Evolutionary conservation across 495 filamentous ascomycete species (phyloP), one percentile per base, ranked within the genome.

Genomic region (Hypoxylon fragiforme): DNA sequence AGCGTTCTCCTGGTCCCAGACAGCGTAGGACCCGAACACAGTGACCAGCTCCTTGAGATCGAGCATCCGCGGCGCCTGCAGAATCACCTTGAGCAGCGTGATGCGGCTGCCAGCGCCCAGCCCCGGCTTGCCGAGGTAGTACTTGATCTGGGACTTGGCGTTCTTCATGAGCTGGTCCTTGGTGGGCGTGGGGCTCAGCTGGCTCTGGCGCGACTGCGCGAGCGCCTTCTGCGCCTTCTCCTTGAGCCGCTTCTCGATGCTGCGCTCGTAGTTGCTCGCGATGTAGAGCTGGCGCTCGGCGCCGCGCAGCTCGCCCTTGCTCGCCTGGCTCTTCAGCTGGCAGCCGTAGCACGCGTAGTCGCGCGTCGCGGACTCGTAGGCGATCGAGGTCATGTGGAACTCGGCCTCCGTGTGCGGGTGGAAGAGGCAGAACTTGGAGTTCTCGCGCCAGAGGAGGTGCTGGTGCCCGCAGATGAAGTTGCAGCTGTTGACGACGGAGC

Each of bases 401-500:
- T 54, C 49, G 1, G 24, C 7, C 2, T 45, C 14, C 3, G 9
- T 12, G 37, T 59, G 55, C 0, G 55, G 48, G 48, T 43, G 48
- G 11, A 53, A 59, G 15, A 59, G 55, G 24, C 55, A 59, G 31
- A 53, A 59, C 7, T 18, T 31, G 1, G 36, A 7, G 1, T 42
- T 1, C 32, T 14, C 21, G 21, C 34, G n/a, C 31, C 24, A 36
- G 6, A 34, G 26, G 7, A 42, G 30, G 9, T 47, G 2, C 19
- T 53, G 55, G 13, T 59, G 55, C 2, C 55, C 55, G 35, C 55
- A 59, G 21, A 30, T 52, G 44, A 34, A 11, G 43, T 48, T 51
- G 7, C 15, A 16, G 14, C 39, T 48, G 11, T 15, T 7, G n/a
- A 53, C 18, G 2, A 37, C 14, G 4, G 42, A 34, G 20, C 48